Conservation (phyloP, 306 rosid genomes). For the Pyrus communis region DNA sequence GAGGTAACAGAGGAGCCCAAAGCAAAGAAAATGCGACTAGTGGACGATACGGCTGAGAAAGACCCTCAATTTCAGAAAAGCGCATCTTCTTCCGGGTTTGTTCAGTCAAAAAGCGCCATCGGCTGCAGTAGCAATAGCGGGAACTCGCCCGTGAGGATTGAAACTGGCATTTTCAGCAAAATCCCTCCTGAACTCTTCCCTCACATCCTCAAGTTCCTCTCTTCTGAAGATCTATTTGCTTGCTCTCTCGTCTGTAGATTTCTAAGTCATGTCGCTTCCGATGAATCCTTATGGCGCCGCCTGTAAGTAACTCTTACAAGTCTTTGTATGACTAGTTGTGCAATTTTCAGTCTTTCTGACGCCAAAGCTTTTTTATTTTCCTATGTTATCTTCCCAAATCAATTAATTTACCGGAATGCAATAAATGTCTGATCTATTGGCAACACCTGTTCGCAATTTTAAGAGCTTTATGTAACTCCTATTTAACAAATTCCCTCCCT, state of each 20-base stretch:
- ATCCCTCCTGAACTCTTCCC: conserved; percentile 76
- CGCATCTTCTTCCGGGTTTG: conserved; percentile 7
- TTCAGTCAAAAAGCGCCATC: conserved; percentile 10
- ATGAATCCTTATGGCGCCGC: conserved; percentile 93
- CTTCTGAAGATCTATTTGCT: conserved; percentile 87
- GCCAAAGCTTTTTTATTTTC: neutral
- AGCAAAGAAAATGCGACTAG: conserved; percentile 44
- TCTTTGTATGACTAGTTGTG: neutral
- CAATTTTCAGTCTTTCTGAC: too few relatives aligned
- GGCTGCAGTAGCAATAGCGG: neutral
- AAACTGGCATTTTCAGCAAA: conserved; percentile 60
- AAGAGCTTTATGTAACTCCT: neutral
- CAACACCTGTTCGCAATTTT: neutral
- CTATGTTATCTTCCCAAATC: neutral
- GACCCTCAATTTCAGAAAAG: neutral
- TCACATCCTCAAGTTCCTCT: conserved; percentile 80
- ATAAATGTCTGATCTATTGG: neutral
- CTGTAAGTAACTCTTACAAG: conserved; percentile 42
- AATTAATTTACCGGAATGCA: neutral
- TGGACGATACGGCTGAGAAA: conserved; percentile 15
- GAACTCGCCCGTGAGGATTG: conserved; percentile 28
- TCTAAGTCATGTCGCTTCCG: conserved; percentile 75
- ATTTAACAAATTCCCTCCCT: neutral
- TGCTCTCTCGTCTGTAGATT: conserved; percentile 78
- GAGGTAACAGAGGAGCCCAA: conserved; percentile 29